phyloP scores from a whole-genome alignment of 495 filamentous ascomycete genomes.

The Thermothielavioides terrestris region DNA sequence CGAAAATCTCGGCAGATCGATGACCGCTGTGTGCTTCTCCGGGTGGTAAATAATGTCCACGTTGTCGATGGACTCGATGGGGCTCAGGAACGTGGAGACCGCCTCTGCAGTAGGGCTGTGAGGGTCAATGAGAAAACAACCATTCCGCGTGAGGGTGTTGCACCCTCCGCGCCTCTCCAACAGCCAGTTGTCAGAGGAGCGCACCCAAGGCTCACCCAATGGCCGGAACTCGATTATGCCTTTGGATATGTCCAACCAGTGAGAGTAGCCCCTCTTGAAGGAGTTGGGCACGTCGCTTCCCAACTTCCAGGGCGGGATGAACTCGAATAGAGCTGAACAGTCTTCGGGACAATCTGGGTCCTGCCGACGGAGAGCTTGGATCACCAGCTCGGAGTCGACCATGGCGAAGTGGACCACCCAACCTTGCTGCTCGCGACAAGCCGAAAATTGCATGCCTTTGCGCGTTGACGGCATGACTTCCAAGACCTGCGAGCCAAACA shows the following conservation, averaged over 20 bases:
- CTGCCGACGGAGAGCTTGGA: conserved; percentile 9
- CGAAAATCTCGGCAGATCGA: conserved; percentile 9
- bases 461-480: conserved; percentile 43
- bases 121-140: conserved; percentile 2
- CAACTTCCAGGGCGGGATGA: conserved; percentile 39
- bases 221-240: conserved; percentile 44
- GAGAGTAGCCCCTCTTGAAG: conserved; percentile 42
- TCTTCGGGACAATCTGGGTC: conserved; percentile 19
- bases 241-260: conserved; percentile 38
- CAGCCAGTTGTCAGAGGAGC: conserved; percentile 5
- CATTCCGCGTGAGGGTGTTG: background rate
- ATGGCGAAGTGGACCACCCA: conserved; percentile 19
- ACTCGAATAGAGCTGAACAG: conserved; percentile 25
- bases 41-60: conserved; percentile 9
- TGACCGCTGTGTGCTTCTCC: background rate
- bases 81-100: background rate
- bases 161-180: background rate
- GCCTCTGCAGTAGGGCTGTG: background rate
- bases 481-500: conserved; percentile 30
- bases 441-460: conserved; percentile 39
- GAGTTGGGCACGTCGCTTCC: conserved; percentile 35
- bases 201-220: conserved; percentile 33
- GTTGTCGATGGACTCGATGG: conserved; percentile 3
- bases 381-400: conserved; percentile 1
- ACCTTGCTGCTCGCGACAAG: conserved; percentile 13